Evolutionary conservation across 2,329 filamentous ascomycete species (phyloP).

Genomic region (Alternaria sp.): DNA sequence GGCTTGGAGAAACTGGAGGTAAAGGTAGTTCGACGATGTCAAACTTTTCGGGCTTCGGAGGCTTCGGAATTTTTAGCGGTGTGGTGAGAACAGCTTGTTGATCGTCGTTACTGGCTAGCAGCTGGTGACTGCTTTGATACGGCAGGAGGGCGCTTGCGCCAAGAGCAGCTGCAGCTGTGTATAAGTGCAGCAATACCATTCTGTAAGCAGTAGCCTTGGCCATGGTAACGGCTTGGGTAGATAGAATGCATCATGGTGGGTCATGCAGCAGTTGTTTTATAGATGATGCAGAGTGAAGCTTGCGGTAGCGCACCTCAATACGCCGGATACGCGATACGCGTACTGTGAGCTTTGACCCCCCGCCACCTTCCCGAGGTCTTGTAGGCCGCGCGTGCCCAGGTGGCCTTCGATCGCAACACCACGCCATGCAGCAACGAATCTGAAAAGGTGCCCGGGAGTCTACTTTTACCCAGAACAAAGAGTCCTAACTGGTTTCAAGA

Average conservation of each 20-base stretch:
- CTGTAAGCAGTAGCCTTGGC: not conserved
- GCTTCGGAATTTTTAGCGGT: not conserved
- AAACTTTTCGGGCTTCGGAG: constrained; percentile 16
- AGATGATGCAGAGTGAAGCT: not conserved
- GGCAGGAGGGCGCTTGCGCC: not conserved
- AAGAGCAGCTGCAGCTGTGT: not conserved
- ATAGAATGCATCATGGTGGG: not conserved
- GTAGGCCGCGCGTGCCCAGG: not conserved
- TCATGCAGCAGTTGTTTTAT: not conserved
- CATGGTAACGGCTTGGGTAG: not conserved
- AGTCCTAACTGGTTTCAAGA: too few species aligned
- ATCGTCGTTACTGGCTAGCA: not conserved
- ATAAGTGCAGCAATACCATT: not conserved
- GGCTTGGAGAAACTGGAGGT: constrained; percentile 43
- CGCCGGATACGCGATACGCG: not conserved
- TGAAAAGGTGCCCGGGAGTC: not conserved
- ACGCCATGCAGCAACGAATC: not conserved
- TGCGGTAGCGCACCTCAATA: not conserved
- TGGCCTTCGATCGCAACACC: not conserved
- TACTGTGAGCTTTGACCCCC: not conserved
- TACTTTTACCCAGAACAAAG: not conserved
- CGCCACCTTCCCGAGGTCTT: not conserved
- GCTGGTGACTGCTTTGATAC: not conserved
- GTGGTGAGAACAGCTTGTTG: not conserved
- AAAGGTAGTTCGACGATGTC: constrained; percentile 46